These are phyloP conservation scores for Pseudogymnoascus sp. DNA, from an alignment of 2,329 filamentous ascomycete species.

Conservation along the genomic window DNA sequence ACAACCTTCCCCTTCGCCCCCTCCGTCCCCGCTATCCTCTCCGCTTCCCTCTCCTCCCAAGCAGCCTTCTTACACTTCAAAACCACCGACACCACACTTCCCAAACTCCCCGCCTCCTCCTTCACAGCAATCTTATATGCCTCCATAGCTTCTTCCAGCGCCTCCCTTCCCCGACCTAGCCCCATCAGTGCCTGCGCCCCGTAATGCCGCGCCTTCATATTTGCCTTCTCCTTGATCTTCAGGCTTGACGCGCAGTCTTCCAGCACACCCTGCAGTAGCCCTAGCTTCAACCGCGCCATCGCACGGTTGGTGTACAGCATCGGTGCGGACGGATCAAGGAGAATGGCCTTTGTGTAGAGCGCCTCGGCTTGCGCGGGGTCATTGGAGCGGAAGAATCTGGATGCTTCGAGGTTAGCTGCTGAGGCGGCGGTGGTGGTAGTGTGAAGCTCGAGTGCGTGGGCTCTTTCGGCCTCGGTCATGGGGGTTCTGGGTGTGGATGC, in stretches of 20 bases:
- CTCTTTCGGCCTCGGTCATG: background rate
- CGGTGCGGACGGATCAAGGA: constrained; percentile 68
- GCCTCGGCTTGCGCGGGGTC: constrained; percentile 60
- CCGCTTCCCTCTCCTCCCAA: constrained; percentile 60
- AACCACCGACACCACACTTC: constrained; percentile 64
- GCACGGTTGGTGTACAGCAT: constrained; percentile 85
- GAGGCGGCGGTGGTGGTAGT: background rate
- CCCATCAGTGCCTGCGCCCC: constrained; percentile 76
- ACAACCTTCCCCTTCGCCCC: constrained; percentile 33
- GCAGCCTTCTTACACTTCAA: constrained; percentile 75
- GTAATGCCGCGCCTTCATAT: constrained; percentile 78
- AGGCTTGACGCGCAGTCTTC: constrained; percentile 71
- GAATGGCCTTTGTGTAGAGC: constrained; percentile 69
- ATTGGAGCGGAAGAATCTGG: constrained; percentile 51
- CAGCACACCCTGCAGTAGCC: constrained; percentile 65
- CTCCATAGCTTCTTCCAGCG: constrained; percentile 57
- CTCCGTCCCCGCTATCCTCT: constrained; percentile 32
- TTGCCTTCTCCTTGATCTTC: constrained; percentile 47
- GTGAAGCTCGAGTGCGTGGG: background rate
- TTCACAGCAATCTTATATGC: constrained; percentile 66
- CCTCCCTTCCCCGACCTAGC: constrained; percentile 63
- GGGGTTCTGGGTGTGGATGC: background rate
- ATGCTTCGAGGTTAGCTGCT: background rate
- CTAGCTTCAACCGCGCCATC: constrained; percentile 68
- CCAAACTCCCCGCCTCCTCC: constrained; percentile 43